Base-by-base conservation (phyloP, 1,139 yeast genomes). In the Meyerozyma sp. region DNA sequence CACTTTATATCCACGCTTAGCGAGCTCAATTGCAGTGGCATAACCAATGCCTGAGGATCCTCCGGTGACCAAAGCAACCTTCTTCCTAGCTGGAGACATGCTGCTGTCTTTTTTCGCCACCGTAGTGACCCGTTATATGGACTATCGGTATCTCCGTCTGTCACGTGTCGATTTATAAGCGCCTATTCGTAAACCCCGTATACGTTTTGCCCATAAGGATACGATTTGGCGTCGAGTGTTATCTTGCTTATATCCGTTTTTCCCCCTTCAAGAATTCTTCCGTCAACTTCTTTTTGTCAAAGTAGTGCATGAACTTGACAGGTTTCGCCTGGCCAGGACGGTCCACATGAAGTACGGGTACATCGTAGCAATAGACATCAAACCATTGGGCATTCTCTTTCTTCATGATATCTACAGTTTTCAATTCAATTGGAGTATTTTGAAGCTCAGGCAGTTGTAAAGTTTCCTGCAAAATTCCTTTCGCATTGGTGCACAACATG, bases 331-430 rank as follows among this genome's bases (percentile, higher is more conserved):
- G 72, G 5, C 62, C 70, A 3, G 65, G 65, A 46, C 80, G 61
- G 50, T 81, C 84, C 14, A 88, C 70, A 57, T 90, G 96, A 35
- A 89, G 62, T 0, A 91, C 97, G 0, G 97, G 97, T 2, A 90
- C 91, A 58, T 91, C 97, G 61, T 82, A 89, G 50, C 95, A 85
- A 56, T 90, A 91, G 48, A 73, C 72, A 48, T 88, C 94, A 71
- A 82, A 86, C 90, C 94, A 88, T 42, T 75, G 68, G 43, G 77
- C 66, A 61, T 90, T 84, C 42, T 76, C 78, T 0, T 85, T 82
- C 39, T 75, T 69, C 60, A 82, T 78, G 36, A 91, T 90, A 58
- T 91, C 94, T 7, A 87, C 68, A 23, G 73, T 70, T 10, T 65
- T 59, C 45, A 80, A 60, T 9, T 68, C 58, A 8, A 80, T 55